These are phyloP conservation scores for Lichtheimia corymbifera DNA, from an alignment of 371 early-diverging fungal species.

Conservation along the genomic window DNA sequence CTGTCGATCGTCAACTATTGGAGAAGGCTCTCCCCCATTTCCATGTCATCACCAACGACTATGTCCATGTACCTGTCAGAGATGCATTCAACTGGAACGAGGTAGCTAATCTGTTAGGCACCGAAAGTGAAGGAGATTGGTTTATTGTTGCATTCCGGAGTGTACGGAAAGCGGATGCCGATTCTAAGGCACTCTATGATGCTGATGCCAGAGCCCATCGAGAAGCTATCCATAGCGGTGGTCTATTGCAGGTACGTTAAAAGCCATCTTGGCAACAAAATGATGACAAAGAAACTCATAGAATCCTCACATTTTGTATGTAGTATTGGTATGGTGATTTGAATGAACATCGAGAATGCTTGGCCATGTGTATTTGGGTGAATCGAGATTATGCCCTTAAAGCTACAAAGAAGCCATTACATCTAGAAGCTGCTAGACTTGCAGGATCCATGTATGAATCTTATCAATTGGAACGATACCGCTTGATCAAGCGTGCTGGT, in stretches of 20 bases:
- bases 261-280: no score
- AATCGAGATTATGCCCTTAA: constrained; percentile 38
- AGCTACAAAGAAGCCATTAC: constrained; percentile 45
- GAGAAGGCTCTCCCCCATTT: constrained; percentile 26
- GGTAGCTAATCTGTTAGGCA: constrained; percentile 20
- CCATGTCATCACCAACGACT: constrained; percentile 26
- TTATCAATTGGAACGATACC: constrained; percentile 45
- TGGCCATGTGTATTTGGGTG: constrained; percentile 57
- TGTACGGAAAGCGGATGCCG: constrained; percentile 38
- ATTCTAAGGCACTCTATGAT: constrained; percentile 34
- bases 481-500: constrained; percentile 35
- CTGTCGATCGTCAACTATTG: constrained; percentile 24
- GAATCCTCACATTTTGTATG: neutral
- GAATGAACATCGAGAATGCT: constrained; percentile 44
- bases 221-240: constrained; percentile 51
- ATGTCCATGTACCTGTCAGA: constrained; percentile 17
- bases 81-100: constrained; percentile 37
- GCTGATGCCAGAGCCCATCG: constrained; percentile 48
- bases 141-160: constrained; percentile 52
- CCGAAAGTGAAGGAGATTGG: constrained; percentile 34
- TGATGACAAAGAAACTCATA: neutral
- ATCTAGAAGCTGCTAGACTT: constrained; percentile 32
- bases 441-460: constrained; percentile 47
- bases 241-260: constrained; percentile 39
- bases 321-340: constrained; percentile 56